Base-by-base conservation (phyloP, 2,329 filamentous ascomycete species). In the Pseudocercospora fijiensis region DNA sequence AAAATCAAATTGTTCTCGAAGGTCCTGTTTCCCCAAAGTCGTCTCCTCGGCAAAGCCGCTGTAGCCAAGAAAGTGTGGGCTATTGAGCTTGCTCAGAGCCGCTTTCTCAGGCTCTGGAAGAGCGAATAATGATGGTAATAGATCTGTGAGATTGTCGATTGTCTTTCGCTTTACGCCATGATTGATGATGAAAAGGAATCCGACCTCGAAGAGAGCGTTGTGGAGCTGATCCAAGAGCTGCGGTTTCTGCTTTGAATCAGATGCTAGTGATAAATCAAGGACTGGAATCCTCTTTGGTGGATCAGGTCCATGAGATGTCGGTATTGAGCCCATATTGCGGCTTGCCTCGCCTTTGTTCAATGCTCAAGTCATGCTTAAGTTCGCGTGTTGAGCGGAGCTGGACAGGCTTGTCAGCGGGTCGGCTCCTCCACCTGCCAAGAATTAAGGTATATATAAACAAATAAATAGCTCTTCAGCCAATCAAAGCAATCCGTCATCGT, bases 41-140 rank as follows among this genome's bases (percentile, higher is more conserved):
- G 76, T 84, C 71, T 88, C 86, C 24, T 81, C 77, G 0, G 84
- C 85, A 18, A 80, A 79, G 0, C 77, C 80, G 65, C 83, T 85
- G 70, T 87, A 88, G 0, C 86, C 86, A 2, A 88, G 76, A 61
- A 88, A 86, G 70, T 87, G 85, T 9, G 85, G 84, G 1, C 83
- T 87, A 26, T 85, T 83, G 26, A 78, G 73, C 18, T 84, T 75
- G 0, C 79, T 80, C 9, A 84, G 71, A 1, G 68, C 68, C 0
- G 72, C 70, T 62, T 84, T 85, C 5, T 74, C 71, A 2, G 69
- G 65, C 0, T 69, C 57, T 0, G 78, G 67, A 1, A 84, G 73
- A 1, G 72, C 69, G 65, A 85, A 85, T 4, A 85, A 75, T 0
- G 22, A 43, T 1, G 82, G 82, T 2, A 85, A 72, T 7, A 73